Base-by-base conservation (phyloP, 164 flowering plant genomes). In the Aristolochia californica region DNA sequence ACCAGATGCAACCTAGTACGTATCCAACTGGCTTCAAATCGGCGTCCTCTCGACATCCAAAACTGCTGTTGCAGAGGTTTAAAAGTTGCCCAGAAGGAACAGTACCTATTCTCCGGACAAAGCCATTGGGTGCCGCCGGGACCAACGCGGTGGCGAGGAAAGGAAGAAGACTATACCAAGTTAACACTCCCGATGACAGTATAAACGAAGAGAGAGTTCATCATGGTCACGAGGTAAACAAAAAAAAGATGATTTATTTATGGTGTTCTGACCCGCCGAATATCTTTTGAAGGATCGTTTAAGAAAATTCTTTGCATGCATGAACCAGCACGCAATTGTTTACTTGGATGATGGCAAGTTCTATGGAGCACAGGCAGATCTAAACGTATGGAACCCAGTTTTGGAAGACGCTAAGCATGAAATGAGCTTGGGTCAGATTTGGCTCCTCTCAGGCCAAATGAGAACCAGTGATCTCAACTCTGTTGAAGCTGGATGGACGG, bases 401-500 rank as follows among this genome's bases (percentile, higher is more conserved):
- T 1, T 54, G 22, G 40, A 54, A 0, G 43, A 8, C 22, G 14
- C 7, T 0, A 15, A 5, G 5, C 1, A 23, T 13, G 54, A 50
- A 15, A 22, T 50, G 15, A 50, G 54, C 54, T 9, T 50, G 26
- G 15, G 28, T 20, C 56, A 54, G 43, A 28, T 54, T 27, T 54
- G 43, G 56, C 43, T 54, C 22, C n/a, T 12, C 20, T 26, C 56
- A 2, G 40, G 56, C 40, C 4, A 34, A 4, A 34, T 34, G 40
- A 12, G 10, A 2, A 0, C 40, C 28, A 43, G 43, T 18, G 43
- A 53, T 53, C 38, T 27, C 16, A 53, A 53, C 56, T 0, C 43
- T 17, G 18, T 53, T 14, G 43, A 53, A 53, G 56, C 56, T 27
- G 40, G 56, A 8, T 53, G 43, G 56, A 53, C 21, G n/a, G 56